phyloP scores from a whole-genome alignment of 1,139 yeast genomes.

The Pneumocystis wakefieldiae region DNA sequence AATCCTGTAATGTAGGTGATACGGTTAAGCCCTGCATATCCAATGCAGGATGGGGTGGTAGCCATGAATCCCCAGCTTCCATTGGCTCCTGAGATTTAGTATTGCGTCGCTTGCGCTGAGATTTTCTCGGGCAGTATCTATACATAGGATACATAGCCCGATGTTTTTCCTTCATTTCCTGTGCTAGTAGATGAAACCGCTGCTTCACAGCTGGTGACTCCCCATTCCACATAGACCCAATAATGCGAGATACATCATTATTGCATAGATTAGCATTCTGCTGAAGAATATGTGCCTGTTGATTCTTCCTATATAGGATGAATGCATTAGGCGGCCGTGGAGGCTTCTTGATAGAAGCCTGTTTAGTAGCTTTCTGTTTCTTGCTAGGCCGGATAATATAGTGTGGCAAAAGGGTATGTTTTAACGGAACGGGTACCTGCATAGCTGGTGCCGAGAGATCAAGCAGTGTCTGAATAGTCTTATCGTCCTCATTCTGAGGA shows the following conservation, averaged over 20 bases:
- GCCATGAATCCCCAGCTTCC: not conserved
- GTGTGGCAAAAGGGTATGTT: conserved; percentile 3
- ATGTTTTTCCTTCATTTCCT: conserved; percentile 7
- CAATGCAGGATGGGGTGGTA: too few relatives aligned
- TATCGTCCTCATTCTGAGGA: conserved; percentile 1
- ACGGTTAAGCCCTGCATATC: too few relatives aligned
- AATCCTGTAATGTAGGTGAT: too few relatives aligned
- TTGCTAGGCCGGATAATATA: conserved; percentile 1
- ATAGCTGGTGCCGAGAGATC: not conserved
- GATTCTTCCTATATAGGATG: conserved; percentile 7
- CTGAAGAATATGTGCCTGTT: conserved; percentile 5
- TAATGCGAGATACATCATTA: conserved; percentile 9
- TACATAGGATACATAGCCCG: conserved; percentile 9
- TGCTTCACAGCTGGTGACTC: conserved; percentile 3
- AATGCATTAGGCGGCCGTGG: conserved; percentile 12
- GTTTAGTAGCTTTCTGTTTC: not conserved
- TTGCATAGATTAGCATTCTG: conserved; percentile 6
- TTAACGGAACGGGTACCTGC: conserved; percentile 1
- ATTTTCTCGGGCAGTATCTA: conserved; percentile 7
- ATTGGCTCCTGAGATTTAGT: not conserved
- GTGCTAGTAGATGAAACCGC: conserved; percentile 5
- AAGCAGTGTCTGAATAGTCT: not conserved
- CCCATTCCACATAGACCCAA: conserved; percentile 10
- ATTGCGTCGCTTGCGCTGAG: not conserved
- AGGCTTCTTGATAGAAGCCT: not conserved